Evolutionary conservation across 2,329 filamentous ascomycete genomes (phyloP), one percentile per base, ranked within the genome.

Genomic region (Cercospora sesami): DNA sequence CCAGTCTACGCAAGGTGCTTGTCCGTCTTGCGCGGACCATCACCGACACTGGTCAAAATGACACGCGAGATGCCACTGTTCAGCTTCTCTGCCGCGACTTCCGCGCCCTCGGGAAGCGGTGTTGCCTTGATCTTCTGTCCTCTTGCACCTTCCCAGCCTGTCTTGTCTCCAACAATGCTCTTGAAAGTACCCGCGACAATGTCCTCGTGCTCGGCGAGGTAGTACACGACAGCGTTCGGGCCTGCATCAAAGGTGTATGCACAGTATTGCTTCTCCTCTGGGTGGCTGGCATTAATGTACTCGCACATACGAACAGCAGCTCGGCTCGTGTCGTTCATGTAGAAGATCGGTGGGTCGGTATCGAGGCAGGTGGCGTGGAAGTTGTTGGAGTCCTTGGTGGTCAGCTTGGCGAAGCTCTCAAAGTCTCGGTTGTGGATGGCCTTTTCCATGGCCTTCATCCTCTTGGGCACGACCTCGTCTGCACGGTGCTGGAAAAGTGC

Each of bases 231-330:
- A 48, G 93, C 93, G 81, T 99, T 99, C 64, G 95, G 95, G 63
- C 95, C 95, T 0, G 95, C 95, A 78, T 99, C 95, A 76, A 98
- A 99, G 0, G 95, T 99, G 80, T 99, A 99, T 3, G 95, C 95
- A 3, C 92, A 93, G 18, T 98, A 86, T 0, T 87, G 89, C 81
- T 89, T 90, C 64, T 92, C 93, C 4, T 91, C 92, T 5, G 69
- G 67, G 28, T 69, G 69, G 26, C 86, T 86, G 64, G 85, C 85
- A 78, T 99, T 99, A 82, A 98, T 92, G 73, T 89, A 86, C 83
- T 99, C 93, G 31, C 97, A 94, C 16, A 93, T 89, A 63, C 92
- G 87, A 68, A 99, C 92, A 5, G 94, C 93, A 1, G 94, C 93
- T 42, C 91, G 86, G 21, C 91, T 94, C 16, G 94, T 90, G 78